Base-by-base conservation (phyloP, 495 filamentous ascomycete species). In the Cercophora newfieldiana region DNA sequence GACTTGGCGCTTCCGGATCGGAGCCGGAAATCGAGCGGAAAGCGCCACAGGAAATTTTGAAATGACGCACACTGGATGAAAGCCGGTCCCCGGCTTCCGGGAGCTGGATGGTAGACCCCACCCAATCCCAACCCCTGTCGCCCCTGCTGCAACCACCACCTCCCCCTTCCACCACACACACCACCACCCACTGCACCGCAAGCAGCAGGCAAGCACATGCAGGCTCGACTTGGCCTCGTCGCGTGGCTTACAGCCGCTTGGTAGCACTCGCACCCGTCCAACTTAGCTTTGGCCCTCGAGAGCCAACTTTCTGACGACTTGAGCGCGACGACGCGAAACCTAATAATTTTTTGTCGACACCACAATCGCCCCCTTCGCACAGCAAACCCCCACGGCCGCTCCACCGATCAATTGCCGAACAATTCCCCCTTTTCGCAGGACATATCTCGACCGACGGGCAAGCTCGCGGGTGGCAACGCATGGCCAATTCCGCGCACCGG, bases 401-500 rank as follows among this genome's bases (percentile, higher is more conserved):
- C 37, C 18, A 8, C 10, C 37, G 37, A 44, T 14, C 37, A 14
- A 57, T 57, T 33, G 55, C 21, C 18, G 18, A 57, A 14, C 37
- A 44, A 2, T n/a, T 10, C 19, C 21, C 25, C 50, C 50, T 53
- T 26, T 53, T 24, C 21, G 6, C 5, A 14, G n/a, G 50, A 53
- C 50, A 22, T 31, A 25, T 29, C 21, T 44, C 24, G 58, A 16
- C 37, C 61, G 26, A 44, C 54, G 61, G 50, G 31, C 48, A 69
- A 56, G 8, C 47, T 66, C 65, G 16, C 18, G 55, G 7, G 66
- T 59, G 66, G 57, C 67, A 62, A 77, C 80, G 80, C 75, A 86
- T 86, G 84, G 84, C 82, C 74, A 78, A 81, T 73, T 77, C 81
- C 68, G 80, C 80, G 68, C 75, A 75, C 69, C 77, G 81, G 69